phyloP scores from a whole-genome alignment of 768 basidiomycete species.

The Termitomyces sp. region DNA sequence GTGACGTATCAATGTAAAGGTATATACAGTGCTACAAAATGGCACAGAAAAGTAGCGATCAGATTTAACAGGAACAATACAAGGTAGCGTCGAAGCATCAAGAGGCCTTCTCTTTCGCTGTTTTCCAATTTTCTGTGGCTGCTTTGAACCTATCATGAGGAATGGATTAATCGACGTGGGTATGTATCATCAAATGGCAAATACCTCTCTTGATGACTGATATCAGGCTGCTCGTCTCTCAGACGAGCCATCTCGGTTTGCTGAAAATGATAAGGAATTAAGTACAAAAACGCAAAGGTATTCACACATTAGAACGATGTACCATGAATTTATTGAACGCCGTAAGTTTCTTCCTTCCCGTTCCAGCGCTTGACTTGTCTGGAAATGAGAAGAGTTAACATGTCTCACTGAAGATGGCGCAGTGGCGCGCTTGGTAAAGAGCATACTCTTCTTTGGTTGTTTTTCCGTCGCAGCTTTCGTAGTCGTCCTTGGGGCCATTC shows the following conservation, averaged over 20 bases:
- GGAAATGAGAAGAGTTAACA: conserved; percentile 14
- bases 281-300: background rate
- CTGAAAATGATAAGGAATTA: conserved; percentile 27
- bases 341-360: conserved; percentile 56
- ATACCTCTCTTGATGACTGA: conserved; percentile 71
- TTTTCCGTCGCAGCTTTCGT: conserved; percentile 38
- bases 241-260: conserved; percentile 74
- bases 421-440: conserved; percentile 2
- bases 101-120: conserved; percentile 53
- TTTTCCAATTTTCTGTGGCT: conserved; percentile 77
- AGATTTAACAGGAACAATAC: background rate
- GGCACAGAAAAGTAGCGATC: conserved; percentile 1
- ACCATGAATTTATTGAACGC: conserved; percentile 76
- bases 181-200: conserved; percentile 11
- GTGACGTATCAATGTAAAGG: background rate
- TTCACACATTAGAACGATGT: conserved; percentile 5
- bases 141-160: conserved; percentile 53
- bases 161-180: conserved; percentile 2
- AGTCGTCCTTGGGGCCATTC: conserved; percentile 40
- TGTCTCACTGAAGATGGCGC: conserved; percentile 14
- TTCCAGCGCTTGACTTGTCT: conserved; percentile 46
- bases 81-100: conserved; percentile 9
- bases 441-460: conserved; percentile 53
- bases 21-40: background rate
- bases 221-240: conserved; percentile 69